Evolutionary conservation across 768 basidiomycete genomes (phyloP), one percentile per base, ranked within the genome.

Genomic region (Mycena metata): DNA sequence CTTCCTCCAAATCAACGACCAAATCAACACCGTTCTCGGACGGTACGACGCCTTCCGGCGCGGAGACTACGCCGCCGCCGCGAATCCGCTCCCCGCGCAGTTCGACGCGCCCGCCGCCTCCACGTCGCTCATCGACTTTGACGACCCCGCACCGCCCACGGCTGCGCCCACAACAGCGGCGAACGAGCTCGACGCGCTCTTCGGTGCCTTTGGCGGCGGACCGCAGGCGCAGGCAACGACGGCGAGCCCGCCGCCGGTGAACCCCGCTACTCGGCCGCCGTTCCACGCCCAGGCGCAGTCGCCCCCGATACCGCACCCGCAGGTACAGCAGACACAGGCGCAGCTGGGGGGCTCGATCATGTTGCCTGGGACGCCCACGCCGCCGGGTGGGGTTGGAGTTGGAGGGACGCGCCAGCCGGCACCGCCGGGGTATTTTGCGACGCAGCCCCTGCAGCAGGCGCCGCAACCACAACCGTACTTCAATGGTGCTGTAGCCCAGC

Each of bases 1-100:
- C 2, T 92, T 98, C 78, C 83, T 99, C 19, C 90, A 99, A 78
- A 96, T 96, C 68, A 99, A 99, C 78, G 98, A 99, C 79, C 94
- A 98, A 75, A 96, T 99, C 80, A 99, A 99, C 81, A 93, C 89
- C 21, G 95, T 96, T 16, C 79, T 98, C 16, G 86, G 88, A 33
- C 92, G 97, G 24, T 98, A 96, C 77, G 96, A 98, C 66, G 91
- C 95, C 0, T 98, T 93, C 86, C 95, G 95, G 80, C 90, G 88
- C 64, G 98, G 98, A 57, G 96, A 99, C 80, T 96, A 89, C 76
- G 81, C 83, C 2, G 86, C 84, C 19, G 89, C 90, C 10, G 81
- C 89, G 24, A 89, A 90, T 65, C 91, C 91, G 8, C 88, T 93
- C 66, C 94, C 92, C 5, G 76, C 84, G 5, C 89, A 92, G 73